Conservation (phyloP, 2,329 filamentous ascomycete species). For the Herpotrichia juniperi region DNA sequence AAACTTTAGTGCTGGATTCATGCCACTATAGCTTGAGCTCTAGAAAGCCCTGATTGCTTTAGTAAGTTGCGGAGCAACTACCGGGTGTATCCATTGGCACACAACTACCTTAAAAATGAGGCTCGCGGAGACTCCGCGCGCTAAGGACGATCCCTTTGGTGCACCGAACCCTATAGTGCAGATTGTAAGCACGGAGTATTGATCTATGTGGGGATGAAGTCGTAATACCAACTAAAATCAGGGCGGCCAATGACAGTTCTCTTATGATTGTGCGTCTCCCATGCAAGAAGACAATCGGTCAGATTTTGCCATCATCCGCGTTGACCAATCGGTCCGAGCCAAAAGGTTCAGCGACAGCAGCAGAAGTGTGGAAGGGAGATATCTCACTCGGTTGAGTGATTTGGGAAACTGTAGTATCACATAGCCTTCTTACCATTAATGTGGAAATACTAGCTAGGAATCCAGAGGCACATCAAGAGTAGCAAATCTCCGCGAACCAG, state of each 20-base stretch:
- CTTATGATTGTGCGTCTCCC: neutral
- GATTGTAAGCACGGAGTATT: neutral
- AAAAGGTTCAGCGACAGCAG: too few species aligned
- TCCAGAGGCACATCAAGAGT: too few species aligned
- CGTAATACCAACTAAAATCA: neutral
- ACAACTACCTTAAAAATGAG: neutral
- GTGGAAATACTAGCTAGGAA: too few species aligned
- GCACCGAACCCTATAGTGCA: neutral
- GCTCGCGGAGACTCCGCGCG: neutral
- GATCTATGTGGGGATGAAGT: neutral
- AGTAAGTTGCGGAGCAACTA: neutral
- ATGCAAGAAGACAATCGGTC: neutral
- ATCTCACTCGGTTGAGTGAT: too few species aligned
- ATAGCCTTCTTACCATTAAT: too few species aligned
- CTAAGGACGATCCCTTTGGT: neutral
- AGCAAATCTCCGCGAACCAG: too few species aligned
- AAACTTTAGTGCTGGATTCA: neutral
- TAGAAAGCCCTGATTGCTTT: neutral
- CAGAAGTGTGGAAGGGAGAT: too few species aligned
- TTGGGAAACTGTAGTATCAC: too few species aligned
- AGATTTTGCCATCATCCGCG: too few species aligned
- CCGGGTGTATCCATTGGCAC: neutral
- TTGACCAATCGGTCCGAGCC: constrained; percentile 1
- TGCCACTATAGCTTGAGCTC: neutral
- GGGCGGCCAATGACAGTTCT: neutral